A percentile compares a stretch with the other conserved stretches of the same genome.
Evolutionary conservation across 768 basidiomycete species (phyloP).

Genomic region (Macrolepiota albuminosa): DNA sequence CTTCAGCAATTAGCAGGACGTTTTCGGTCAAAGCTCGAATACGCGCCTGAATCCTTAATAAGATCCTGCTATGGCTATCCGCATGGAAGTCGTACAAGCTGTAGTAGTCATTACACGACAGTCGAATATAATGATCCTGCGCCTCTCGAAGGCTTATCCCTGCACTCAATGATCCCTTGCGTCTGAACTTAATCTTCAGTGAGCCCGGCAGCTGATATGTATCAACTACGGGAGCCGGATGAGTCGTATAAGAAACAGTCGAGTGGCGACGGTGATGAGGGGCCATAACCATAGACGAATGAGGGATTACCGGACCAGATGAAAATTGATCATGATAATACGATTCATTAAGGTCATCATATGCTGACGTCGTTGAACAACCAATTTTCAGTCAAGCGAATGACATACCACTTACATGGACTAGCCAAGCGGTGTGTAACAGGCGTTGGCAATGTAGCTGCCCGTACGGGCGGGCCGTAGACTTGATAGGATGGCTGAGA

Average conservation of each 20-base stretch:
- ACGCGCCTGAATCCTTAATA: slow-evolving; percentile 58
- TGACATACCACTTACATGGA: slow-evolving; percentile 31
- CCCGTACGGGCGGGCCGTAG: slow-evolving; percentile 31
- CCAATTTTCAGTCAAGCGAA: background rate
- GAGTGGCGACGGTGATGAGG: slow-evolving; percentile 46
- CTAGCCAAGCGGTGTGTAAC: slow-evolving; percentile 33
- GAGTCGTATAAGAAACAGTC: slow-evolving; percentile 41
- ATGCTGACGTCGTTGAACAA: slow-evolving; percentile 29
- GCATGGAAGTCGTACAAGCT: slow-evolving; percentile 60
- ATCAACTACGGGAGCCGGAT: slow-evolving; percentile 31
- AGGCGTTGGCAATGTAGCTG: slow-evolving; percentile 29
- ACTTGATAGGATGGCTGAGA: slow-evolving; percentile 40
- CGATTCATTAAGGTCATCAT: slow-evolving; percentile 51
- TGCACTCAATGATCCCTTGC: slow-evolving; percentile 59
- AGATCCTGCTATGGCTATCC: slow-evolving; percentile 54
- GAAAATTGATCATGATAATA: slow-evolving; percentile 49
- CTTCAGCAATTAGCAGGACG: background rate
- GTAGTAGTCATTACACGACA: slow-evolving; percentile 62
- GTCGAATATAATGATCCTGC: slow-evolving; percentile 48
- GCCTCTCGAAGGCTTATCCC: slow-evolving; percentile 69
- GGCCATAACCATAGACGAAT: slow-evolving; percentile 22
- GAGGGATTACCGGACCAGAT: slow-evolving; percentile 29
- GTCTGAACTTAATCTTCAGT: slow-evolving; percentile 65
- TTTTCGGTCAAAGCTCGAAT: background rate
- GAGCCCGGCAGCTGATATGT: slow-evolving; percentile 45